phyloP scores from a whole-genome alignment of 257 asterid species.

The Solanum neorickii region DNA sequence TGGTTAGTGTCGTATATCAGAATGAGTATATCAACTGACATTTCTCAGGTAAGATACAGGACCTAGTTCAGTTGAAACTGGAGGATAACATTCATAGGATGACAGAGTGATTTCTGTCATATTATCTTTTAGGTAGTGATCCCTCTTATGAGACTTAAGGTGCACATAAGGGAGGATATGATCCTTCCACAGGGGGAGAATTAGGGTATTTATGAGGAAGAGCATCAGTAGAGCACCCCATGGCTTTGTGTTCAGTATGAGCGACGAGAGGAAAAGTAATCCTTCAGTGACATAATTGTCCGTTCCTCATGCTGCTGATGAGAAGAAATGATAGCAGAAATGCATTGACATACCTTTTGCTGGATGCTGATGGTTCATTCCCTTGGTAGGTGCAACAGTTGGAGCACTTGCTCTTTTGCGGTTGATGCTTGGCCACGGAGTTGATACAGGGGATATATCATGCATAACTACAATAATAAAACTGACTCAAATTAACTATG shows the following conservation, averaged over 20 bases:
- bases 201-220: constrained; percentile 34
- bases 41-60: constrained; percentile 6
- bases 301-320: neutral
- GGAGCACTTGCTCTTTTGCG: constrained; percentile 28
- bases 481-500: neutral
- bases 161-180: constrained; percentile 19
- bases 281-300: neutral
- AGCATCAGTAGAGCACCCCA: constrained; percentile 17
- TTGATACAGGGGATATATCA: constrained; percentile 22
- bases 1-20: neutral
- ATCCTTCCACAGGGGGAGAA: constrained; percentile 16
- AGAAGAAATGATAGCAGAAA: neutral
- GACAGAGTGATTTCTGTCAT: constrained; percentile 37
- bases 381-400: constrained; percentile 30
- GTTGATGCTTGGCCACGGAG: constrained; percentile 42
- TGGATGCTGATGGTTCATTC: constrained; percentile 24
- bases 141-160: constrained; percentile 14
- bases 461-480: constrained; percentile 27
- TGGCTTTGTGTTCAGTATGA: constrained; percentile 31
- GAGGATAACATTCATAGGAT: constrained; percentile 28
- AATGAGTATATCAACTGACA: constrained; percentile 1
- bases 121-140: constrained; percentile 20
- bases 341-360: constrained; percentile 33
- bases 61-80: constrained; percentile 41
- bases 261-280: constrained; percentile 26